A percentile compares a stretch with the other conserved stretches of the same genome.
Conservation (phyloP, 2,329 filamentous ascomycete species). For the Pseudogymnoascus sp. region DNA sequence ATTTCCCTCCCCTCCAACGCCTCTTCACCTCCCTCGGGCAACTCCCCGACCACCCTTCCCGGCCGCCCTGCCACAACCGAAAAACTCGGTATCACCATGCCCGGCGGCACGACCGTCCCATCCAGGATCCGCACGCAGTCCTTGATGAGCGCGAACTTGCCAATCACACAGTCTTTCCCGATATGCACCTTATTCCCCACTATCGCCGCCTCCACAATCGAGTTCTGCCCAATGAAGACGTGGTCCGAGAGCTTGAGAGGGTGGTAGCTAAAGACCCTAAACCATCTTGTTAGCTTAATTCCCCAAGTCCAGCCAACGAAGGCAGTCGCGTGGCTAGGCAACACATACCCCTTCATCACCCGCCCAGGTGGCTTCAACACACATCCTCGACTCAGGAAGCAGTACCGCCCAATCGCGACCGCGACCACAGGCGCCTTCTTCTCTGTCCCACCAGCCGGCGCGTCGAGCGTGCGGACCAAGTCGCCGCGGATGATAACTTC, state of each 20-base stretch:
- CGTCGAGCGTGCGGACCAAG: conserved; percentile 53
- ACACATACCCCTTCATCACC: conserved; percentile 60
- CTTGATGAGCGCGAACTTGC: conserved; percentile 85
- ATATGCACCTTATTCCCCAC: conserved; percentile 84
- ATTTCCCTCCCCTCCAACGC: conserved; percentile 56
- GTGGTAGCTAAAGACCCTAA: conserved; percentile 63
- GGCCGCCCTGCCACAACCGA: conserved; percentile 82
- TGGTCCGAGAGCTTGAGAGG: conserved; percentile 91
- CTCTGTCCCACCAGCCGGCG: conserved; percentile 9
- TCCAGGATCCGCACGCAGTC: conserved; percentile 87
- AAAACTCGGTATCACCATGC: conserved; percentile 90
- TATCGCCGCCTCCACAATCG: conserved; percentile 72
- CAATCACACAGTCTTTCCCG: conserved; percentile 66
- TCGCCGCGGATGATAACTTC: conserved; percentile 93
- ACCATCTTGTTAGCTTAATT: conserved; percentile 1
- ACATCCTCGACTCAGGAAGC: conserved; percentile 72
- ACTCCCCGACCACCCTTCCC: conserved; percentile 71
- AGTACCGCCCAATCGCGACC: conserved; percentile 85
- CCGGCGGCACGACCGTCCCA: conserved; percentile 70
- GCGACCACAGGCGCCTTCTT: conserved; percentile 37
- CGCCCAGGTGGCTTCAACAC: conserved; percentile 77
- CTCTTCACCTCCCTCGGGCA: conserved; percentile 62
- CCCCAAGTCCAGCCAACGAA: background rate
- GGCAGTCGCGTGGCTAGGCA: conserved; percentile 23
- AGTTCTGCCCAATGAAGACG: conserved; percentile 73